A percentile compares a stretch with the other conserved stretches of the same genome.
Conservation (phyloP, 176 grass and related monocot species). For the Musa troglodytarum region DNA sequence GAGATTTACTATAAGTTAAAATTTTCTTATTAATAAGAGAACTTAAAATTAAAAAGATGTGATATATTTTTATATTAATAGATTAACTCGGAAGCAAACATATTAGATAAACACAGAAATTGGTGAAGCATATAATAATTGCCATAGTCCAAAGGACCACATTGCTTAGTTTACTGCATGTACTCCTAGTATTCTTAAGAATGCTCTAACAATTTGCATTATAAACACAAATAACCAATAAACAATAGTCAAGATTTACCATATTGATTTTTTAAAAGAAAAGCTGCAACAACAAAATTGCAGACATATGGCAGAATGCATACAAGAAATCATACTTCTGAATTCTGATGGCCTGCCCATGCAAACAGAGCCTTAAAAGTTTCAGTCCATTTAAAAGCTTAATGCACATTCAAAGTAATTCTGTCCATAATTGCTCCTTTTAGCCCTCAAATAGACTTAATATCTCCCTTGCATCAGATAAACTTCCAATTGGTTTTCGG, state of each 20-base stretch:
- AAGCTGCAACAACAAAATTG: not conserved
- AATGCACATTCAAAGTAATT: not conserved
- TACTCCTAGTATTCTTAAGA: not conserved
- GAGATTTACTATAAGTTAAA: not conserved
- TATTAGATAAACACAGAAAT: not conserved
- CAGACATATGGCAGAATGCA: not conserved
- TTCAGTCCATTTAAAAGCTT: not conserved
- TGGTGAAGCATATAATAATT: not conserved
- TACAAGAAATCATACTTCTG: not conserved
- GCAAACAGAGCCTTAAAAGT: too few relatives aligned
- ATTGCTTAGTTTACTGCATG: not conserved
- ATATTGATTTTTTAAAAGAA: not conserved
- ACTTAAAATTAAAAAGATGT: not conserved
- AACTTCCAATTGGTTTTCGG: not conserved
- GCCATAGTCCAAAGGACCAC: not conserved
- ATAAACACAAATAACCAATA: not conserved
- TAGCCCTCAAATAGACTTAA: not conserved
- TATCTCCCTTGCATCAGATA: not conserved
- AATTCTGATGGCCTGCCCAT: too few relatives aligned
- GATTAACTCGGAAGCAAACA: not conserved
- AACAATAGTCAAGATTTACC: not conserved
- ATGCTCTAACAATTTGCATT: not conserved
- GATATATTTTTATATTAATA: not conserved
- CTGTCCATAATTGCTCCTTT: not conserved
- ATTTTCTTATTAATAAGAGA: not conserved